Conservation (phyloP, 2,329 filamentous ascomycete genomes). For the Nectriaceae sp. region DNA sequence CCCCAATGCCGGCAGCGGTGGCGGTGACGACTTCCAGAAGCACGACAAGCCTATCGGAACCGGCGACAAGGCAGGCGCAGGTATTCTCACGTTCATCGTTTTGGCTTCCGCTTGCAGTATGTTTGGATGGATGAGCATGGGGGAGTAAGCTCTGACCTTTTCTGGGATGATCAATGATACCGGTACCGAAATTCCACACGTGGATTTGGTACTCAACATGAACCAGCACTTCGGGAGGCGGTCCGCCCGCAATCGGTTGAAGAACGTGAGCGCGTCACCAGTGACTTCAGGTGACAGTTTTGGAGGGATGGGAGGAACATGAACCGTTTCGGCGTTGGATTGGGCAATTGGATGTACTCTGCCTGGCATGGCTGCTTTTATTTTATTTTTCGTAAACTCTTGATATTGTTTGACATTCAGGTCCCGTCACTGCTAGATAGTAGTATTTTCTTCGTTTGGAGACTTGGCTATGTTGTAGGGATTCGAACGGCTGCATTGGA, state of each 20-base stretch:
- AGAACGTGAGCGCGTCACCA: too few species aligned
- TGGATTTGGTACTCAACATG: constrained; percentile 2
- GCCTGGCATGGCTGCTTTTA: constrained; percentile 23
- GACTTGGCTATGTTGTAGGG: background rate
- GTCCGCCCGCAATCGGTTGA: too few species aligned
- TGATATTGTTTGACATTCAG: background rate
- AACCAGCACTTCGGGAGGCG: too few species aligned
- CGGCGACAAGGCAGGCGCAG: constrained; percentile 49
- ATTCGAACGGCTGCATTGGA: background rate
- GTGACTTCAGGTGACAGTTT: background rate
- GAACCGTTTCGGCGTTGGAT: constrained; percentile 25
- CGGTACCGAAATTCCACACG: background rate
- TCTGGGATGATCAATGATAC: background rate
- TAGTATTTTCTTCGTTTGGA: background rate
- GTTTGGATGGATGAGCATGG: constrained; percentile 52
- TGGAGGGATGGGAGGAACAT: constrained; percentile 14
- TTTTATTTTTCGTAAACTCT: constrained; percentile 6
- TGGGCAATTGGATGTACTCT: constrained; percentile 21
- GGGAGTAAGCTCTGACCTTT: constrained; percentile 24
- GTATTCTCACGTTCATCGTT: constrained; percentile 49
- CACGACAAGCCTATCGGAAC: constrained; percentile 40
- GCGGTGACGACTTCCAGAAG: constrained; percentile 36
- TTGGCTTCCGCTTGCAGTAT: constrained; percentile 41
- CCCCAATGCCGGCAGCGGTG: constrained; percentile 42
- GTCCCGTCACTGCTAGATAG: background rate